A percentile compares a stretch with the other conserved stretches of the same genome.
Evolutionary conservation across 2,329 filamentous ascomycete genomes (phyloP).

Genomic region (Pyrenophora tritici-repentis): DNA sequence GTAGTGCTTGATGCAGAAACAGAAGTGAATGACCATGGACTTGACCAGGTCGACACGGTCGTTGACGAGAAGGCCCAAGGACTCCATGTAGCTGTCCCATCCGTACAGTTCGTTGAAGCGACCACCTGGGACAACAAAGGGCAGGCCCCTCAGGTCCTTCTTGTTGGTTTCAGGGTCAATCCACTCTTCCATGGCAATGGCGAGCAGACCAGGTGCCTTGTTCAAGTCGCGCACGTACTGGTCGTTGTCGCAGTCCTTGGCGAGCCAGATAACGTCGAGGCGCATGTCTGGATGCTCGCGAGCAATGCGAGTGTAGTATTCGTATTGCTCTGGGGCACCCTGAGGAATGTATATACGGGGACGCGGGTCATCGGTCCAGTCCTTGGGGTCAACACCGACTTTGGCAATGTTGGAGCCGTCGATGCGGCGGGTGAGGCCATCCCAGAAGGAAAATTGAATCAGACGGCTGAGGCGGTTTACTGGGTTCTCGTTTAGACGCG

Average conservation of each 20-base stretch:
- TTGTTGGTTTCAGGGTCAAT: constrained; percentile 68
- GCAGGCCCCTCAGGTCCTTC: constrained; percentile 75
- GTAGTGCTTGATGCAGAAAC: constrained; percentile 97
- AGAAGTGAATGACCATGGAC: constrained; percentile 94
- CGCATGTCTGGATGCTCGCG: constrained; percentile 78
- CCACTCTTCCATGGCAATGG: constrained; percentile 83
- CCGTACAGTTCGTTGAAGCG: constrained; percentile 98
- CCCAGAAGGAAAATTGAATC: constrained; percentile 91
- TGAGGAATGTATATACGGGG: constrained; percentile 89
- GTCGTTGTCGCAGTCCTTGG: constrained; percentile 73
- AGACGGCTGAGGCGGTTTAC: constrained; percentile 84
- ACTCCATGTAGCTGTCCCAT: constrained; percentile 99
- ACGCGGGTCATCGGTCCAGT: constrained; percentile 88
- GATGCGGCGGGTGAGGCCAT: constrained; percentile 40
- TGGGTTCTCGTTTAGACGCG: constrained; percentile 91
- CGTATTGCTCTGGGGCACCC: constrained; percentile 83
- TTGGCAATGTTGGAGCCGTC: constrained; percentile 73
- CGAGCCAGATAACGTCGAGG: constrained; percentile 82
- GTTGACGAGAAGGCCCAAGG: constrained; percentile 83
- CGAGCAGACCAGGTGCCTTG: constrained; percentile 82
- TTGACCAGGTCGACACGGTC: constrained; percentile 87
- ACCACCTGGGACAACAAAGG: constrained; percentile 96
- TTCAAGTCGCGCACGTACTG: constrained; percentile 84
- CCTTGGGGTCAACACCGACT: constrained; percentile 88
- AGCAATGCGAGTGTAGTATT: constrained; percentile 85